Conservation (phyloP, 306 rosid species). For the Herpetospermum pedunculosum region DNA sequence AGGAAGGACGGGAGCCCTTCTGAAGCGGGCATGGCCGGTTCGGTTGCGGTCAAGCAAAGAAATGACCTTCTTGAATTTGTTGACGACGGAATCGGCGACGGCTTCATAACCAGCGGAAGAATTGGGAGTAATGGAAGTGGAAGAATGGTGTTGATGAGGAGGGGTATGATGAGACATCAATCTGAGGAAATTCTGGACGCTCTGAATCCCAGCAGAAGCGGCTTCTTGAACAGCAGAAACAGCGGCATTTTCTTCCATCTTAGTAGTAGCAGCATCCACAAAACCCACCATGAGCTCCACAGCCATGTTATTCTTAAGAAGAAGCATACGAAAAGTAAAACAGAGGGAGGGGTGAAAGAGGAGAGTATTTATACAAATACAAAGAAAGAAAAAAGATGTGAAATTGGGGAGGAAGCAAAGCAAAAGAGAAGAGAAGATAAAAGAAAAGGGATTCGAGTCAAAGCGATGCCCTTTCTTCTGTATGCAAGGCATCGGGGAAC, state of each 20-base stretch:
- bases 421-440: neutral
- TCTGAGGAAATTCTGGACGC: slow-evolving; percentile 47
- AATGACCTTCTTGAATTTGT: slow-evolving; percentile 54
- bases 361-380: neutral
- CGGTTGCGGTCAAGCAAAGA: slow-evolving; percentile 38
- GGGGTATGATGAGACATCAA: slow-evolving; percentile 32
- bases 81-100: slow-evolving; percentile 47
- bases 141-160: neutral
- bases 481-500: slow-evolving; percentile 13
- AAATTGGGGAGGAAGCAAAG: neutral
- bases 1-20: slow-evolving; percentile 25
- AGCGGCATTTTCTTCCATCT: slow-evolving; percentile 11
- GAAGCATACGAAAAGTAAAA: neutral
- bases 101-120: slow-evolving; percentile 15
- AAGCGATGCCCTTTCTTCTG: slow-evolving; percentile 18
- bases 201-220: slow-evolving; percentile 56
- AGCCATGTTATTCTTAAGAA: slow-evolving; percentile 18
- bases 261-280: slow-evolving; percentile 14
- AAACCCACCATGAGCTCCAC: slow-evolving; percentile 30
- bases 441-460: slow-evolving; percentile 19
- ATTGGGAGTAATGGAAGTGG: neutral
- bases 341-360: neutral
- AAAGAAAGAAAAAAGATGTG: neutral
- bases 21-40: slow-evolving; percentile 73
- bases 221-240: slow-evolving; percentile 45